Base-by-base conservation (phyloP, 129 eudicot genomes). In the Lonicera japonica region DNA sequence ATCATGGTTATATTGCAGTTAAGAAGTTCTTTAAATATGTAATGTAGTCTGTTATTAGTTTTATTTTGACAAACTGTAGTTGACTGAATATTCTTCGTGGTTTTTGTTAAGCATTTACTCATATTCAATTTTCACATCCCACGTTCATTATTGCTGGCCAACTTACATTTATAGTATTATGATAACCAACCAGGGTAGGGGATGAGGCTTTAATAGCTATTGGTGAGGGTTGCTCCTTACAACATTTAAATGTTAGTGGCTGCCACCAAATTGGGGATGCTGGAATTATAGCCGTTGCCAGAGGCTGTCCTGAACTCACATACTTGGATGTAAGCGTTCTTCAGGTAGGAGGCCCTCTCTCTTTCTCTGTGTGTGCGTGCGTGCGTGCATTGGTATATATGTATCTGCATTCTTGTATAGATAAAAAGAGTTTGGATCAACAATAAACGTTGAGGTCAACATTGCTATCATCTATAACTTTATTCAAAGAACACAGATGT, bases 251-350 rank as follows among this genome's bases (percentile, higher is more conserved):
- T 64, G 94, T 91, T 21, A 87, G 96, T 66, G 97, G 97, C 66
- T 91, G 97, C 81, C 86, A 87, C 63, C 88, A 79, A 64, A 84
- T 91, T 39, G 90, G 90, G 54, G 96, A 91, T 73, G 69, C 82
- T 54, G 97, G 97, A 63, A 80, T 91, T 17, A 71, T 78, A 36
- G 94, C 97, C 8, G 67, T 91, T 52, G 95, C 97, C n/a, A 91
- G 84, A 77, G 97, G 97, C 58, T 80, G 88, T 71, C 95, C 95
- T 13, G 76, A 84, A 45, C 75, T 91, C 57, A 82, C 66, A 67
- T 87, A 77, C 78, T 69, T 91, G 64, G 97, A 91, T 55, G 83
- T 80, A 16, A 91, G 96, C 67, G 95, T 87, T 65, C 96, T 87
- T 71, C 97, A 91, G 95, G 97, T 91, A 17, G 41, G 60, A 13